These are phyloP conservation scores for Vitis cinerea DNA, from an alignment of 164 flowering plant species.

Conservation along the genomic window DNA sequence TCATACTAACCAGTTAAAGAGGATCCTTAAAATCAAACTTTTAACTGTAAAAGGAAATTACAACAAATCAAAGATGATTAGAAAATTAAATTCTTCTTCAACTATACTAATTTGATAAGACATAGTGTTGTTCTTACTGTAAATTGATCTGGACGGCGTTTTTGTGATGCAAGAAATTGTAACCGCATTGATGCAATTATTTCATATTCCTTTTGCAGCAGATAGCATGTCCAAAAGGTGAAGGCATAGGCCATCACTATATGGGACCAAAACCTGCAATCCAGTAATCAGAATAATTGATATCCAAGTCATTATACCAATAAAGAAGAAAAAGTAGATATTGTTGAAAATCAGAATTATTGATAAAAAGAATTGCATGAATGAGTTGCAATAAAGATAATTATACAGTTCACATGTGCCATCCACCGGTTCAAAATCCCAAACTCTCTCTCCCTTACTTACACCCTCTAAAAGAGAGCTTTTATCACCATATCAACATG, in stretches of 20 bases:
- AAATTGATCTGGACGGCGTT: slow-evolving; percentile 72
- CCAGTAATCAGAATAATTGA: not conserved
- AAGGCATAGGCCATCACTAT: slow-evolving; percentile 60
- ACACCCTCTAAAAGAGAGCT: too few species aligned
- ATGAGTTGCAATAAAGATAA: not conserved
- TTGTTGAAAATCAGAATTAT: not conserved
- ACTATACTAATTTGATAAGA: not conserved
- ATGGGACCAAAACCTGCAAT: slow-evolving; percentile 64
- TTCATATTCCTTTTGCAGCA: slow-evolving; percentile 58
- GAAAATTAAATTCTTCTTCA: not conserved
- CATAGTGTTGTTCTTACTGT: slow-evolving; percentile 38
- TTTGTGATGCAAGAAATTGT: slow-evolving; percentile 57
- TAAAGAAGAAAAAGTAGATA: not conserved
- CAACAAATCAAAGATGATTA: not conserved
- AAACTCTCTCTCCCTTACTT: too few species aligned
- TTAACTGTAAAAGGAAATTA: too few species aligned
- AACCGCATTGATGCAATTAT: slow-evolving; percentile 52
- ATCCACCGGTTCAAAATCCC: too few species aligned
- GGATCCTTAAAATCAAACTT: too few species aligned
- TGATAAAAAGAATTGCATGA: not conserved
- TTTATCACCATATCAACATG: too few species aligned
- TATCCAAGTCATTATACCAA: not conserved
- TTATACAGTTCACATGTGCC: too few species aligned
- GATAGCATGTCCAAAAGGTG: slow-evolving; percentile 70
- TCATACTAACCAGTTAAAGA: too few species aligned